A percentile compares a stretch with the other conserved stretches of the same genome.
Evolutionary conservation across 441 rosid genomes (phyloP).

Genomic region (Theobroma grandiflorum): DNA sequence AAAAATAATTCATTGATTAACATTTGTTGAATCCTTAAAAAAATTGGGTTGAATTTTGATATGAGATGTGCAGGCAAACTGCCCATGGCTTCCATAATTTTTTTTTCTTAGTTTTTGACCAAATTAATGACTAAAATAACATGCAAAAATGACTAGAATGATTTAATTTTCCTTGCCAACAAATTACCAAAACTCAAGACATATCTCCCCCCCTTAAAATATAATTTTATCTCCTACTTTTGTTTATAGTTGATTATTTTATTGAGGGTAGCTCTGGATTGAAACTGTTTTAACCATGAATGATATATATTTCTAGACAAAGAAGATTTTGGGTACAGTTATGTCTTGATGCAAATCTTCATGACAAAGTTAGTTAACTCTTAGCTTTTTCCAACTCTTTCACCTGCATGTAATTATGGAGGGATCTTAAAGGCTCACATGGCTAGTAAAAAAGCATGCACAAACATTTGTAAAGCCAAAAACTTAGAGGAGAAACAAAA

Average conservation of each 20-base stretch:
- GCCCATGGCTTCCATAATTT: not conserved
- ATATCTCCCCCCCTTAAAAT: too few relatives aligned
- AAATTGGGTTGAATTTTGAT: not conserved
- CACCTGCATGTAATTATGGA: not conserved
- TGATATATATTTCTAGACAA: not conserved
- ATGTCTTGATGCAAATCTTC: not conserved
- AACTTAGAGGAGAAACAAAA: not conserved
- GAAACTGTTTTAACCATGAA: too few relatives aligned
- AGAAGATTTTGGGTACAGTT: not conserved
- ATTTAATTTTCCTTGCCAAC: not conserved
- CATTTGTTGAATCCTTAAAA: not conserved
- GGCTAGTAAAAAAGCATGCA: constrained; percentile 9
- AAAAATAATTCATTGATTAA: not conserved
- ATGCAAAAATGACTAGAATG: not conserved
- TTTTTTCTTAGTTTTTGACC: not conserved
- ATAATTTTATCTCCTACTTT: too few relatives aligned
- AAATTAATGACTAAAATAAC: not conserved
- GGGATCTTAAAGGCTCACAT: not conserved
- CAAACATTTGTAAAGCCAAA: constrained; percentile 18
- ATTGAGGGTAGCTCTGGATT: too few relatives aligned
- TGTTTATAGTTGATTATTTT: too few relatives aligned
- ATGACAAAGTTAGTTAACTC: not conserved
- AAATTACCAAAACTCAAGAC: too few relatives aligned
- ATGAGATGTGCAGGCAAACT: not conserved
- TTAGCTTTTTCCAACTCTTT: not conserved